Conservation (phyloP, 2,329 filamentous ascomycete genomes). For the Hymenoscyphus scutula region DNA sequence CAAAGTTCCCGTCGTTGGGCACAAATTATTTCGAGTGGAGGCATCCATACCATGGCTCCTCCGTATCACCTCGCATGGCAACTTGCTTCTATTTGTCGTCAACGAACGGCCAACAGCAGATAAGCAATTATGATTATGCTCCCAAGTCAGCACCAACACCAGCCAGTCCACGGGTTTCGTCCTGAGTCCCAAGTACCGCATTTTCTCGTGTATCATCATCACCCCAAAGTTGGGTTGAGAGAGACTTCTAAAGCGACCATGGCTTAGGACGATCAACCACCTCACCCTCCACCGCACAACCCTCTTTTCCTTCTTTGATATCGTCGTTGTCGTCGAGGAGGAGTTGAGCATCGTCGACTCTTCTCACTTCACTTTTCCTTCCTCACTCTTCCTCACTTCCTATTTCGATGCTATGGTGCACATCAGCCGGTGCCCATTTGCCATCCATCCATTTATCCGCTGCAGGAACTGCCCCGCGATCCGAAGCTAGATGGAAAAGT, state of each 20-base stretch:
- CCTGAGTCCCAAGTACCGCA: background rate
- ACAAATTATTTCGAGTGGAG: no score
- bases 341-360: background rate
- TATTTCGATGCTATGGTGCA: background rate
- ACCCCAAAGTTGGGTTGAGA: background rate
- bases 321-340: background rate
- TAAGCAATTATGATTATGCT: background rate
- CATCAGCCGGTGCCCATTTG: background rate
- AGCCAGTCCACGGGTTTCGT: background rate
- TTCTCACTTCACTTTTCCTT: background rate
- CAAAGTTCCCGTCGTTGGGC: no score
- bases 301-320: background rate
- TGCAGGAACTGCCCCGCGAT: conserved; percentile 10
- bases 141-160: background rate
- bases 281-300: background rate
- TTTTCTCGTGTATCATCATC: background rate
- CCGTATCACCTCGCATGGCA: background rate
- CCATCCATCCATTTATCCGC: conserved; percentile 9
- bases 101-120: background rate
- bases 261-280: background rate
- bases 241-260: background rate
- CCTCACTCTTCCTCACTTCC: background rate
- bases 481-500: conserved; percentile 4
- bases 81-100: background rate
- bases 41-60: no score